A percentile compares a stretch with the other conserved stretches of the same genome.
phyloP scores from a whole-genome alignment of 129 eudicot genomes.

The Dittrichia graveolens region DNA sequence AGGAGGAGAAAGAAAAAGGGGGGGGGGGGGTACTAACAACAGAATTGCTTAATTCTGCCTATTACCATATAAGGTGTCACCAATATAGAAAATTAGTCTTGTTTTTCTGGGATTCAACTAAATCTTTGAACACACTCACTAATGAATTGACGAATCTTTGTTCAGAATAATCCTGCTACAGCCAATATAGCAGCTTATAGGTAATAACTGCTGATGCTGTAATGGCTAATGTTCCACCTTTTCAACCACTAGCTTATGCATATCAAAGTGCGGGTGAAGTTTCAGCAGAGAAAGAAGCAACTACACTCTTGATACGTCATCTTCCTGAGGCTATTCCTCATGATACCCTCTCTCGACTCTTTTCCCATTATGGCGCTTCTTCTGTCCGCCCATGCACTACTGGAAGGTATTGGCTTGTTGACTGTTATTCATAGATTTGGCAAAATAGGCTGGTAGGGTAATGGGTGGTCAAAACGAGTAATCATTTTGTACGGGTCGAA shows the following conservation, averaged over 20 bases:
- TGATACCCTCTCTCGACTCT: slow-evolving; percentile 66
- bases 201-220: slow-evolving; percentile 17
- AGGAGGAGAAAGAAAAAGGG: too few relatives aligned
- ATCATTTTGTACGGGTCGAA: neutral
- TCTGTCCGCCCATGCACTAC: slow-evolving; percentile 66
- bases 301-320: slow-evolving; percentile 68
- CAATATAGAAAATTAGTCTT: too few relatives aligned
- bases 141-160: neutral
- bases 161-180: slow-evolving; percentile 26
- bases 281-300: slow-evolving; percentile 39
- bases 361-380: slow-evolving; percentile 87
- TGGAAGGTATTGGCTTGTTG: slow-evolving; percentile 53
- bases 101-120: neutral
- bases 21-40: too few relatives aligned
- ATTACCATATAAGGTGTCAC: too few relatives aligned
- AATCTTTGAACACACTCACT: slow-evolving; percentile 6
- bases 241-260: slow-evolving; percentile 33
- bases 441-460: neutral
- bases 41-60: too few relatives aligned
- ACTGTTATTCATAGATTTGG: neutral
- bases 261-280: slow-evolving; percentile 31
- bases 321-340: slow-evolving; percentile 86
- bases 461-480: neutral
- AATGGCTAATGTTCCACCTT: slow-evolving; percentile 53
- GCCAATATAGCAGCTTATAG: slow-evolving; percentile 16